These are phyloP conservation scores for Puccinia hordei DNA, from an alignment of 1,284 basidiomycete genomes.

Conservation along the genomic window DNA sequence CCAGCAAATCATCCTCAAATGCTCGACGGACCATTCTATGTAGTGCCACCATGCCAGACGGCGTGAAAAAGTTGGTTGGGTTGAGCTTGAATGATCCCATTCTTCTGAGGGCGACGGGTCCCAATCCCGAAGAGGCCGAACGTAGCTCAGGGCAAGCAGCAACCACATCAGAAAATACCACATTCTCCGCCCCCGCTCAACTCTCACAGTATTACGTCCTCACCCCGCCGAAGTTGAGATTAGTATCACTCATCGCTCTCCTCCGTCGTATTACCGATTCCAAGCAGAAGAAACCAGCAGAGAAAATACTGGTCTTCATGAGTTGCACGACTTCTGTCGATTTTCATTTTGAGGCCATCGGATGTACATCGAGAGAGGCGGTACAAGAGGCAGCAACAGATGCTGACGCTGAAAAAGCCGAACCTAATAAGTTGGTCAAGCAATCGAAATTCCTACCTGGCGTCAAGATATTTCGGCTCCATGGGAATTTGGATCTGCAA, in stretches of 20 bases:
- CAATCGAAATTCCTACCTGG: conserved; percentile 77
- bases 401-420: conserved; percentile 57
- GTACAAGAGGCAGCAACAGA: conserved; percentile 53
- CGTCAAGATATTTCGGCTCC: conserved; percentile 83
- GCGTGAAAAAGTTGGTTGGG: conserved; percentile 89
- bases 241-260: conserved; percentile 86
- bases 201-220: conserved; percentile 89
- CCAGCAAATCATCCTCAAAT: conserved; percentile 52
- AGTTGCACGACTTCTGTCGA: conserved; percentile 97
- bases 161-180: conserved; percentile 60
- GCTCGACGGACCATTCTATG: conserved; percentile 77
- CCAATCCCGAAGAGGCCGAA: not conserved
- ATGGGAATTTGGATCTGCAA: conserved; percentile 83
- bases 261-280: conserved; percentile 63
- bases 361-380: conserved; percentile 60
- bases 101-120: conserved; percentile 59
- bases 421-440: conserved; percentile 61
- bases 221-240: conserved; percentile 86
- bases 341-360: conserved; percentile 90
- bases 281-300: conserved; percentile 61
- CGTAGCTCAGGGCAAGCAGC: conserved; percentile 32
- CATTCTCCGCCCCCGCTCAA: conserved; percentile 91
- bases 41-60: conserved; percentile 92
- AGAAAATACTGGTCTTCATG: conserved; percentile 85
- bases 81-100: conserved; percentile 68